Base-by-base conservation (phyloP, 164 flowering plant species). In the Aristolochia fimbriata region DNA sequence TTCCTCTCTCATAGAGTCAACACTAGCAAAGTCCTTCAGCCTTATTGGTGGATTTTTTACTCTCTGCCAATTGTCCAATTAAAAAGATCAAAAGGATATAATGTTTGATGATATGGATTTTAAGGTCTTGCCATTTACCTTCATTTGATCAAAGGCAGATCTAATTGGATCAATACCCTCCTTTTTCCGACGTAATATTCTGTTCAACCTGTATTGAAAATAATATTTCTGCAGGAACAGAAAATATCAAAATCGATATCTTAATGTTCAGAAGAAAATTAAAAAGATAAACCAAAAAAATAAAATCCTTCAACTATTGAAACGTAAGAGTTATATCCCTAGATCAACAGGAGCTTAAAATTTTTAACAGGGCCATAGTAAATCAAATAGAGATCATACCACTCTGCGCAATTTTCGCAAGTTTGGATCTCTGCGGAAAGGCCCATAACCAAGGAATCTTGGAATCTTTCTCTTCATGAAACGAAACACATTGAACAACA, bases 1-100 rank as follows among this genome's bases (percentile, higher is more conserved):
- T 74, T 92, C 98, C 73, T 89, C 98, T 71, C 78, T 84, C 88
- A 89, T 89, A 25, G 91, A 84, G 41, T 89, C 96, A 72, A 92
- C 71, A 65, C 96, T 87, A 55, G 93, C 79, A 77, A 92, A 92
- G 23, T 89, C 84, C 63, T 79, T 87, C 75, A 92, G 70, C 16
- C 72, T 78, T 73, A 92, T 92, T 52, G 98, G 96, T 56, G 98
- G 98, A 73, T 85, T 89, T 71, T 85, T 92, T 64, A 92, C 86
- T 74, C 98, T 89, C 98, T 91, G 80, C 70, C 75, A 14, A 51
- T 17, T 20, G 16, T 8, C 14, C 30, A 21, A 2, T 50, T 12
- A 50, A 22, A 50, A 50, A 50, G n/a, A 9, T 33, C 46, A 45
- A 56, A 54, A 47, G 51, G 21, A 45, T 24, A 55, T 37, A 6